phyloP scores from a whole-genome alignment of 768 basidiomycete genomes.

The Hysterangium stoloniferum region DNA sequence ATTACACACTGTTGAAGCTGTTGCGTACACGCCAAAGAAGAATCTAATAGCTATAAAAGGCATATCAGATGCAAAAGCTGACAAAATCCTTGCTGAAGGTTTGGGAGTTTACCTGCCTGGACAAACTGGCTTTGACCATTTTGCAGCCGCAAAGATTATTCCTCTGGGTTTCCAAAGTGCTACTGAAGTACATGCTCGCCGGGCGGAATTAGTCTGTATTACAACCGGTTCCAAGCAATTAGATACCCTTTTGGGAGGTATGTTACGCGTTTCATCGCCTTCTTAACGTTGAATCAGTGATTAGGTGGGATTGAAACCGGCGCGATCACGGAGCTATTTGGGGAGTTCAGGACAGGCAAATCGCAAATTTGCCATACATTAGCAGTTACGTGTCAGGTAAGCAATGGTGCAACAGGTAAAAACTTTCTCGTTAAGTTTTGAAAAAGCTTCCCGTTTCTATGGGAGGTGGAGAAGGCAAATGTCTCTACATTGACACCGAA shows the following conservation, averaged over 20 bases:
- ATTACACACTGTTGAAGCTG: constrained; percentile 87
- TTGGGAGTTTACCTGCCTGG: constrained; percentile 18
- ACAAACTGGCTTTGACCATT: background rate
- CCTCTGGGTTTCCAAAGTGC: constrained; percentile 98
- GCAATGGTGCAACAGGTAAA: constrained; percentile 6
- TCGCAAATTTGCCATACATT: constrained; percentile 97
- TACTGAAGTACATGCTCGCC: constrained; percentile 91
- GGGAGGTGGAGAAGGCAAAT: constrained; percentile 99
- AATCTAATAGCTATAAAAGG: constrained; percentile 85
- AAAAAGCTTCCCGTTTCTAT: constrained; percentile 77
- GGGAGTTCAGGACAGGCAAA: constrained; percentile 98
- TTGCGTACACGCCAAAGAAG: constrained; percentile 97
- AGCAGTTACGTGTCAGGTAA: constrained; percentile 87
- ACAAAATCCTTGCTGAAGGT: constrained; percentile 94
- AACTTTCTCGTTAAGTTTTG: background rate
- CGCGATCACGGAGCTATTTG: constrained; percentile 95
- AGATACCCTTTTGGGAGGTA: constrained; percentile 91
- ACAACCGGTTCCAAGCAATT: constrained; percentile 95
- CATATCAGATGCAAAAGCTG: constrained; percentile 94
- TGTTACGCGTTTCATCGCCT: constrained; percentile 12
- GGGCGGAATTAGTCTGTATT: constrained; percentile 92
- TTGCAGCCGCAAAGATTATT: constrained; percentile 84
- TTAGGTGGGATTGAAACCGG: constrained; percentile 95
- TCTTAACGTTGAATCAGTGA: constrained; percentile 4
- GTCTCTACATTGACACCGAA: constrained; percentile 97